Base-by-base conservation (phyloP, 257 asterid species). In the Solanum chaucha region DNA sequence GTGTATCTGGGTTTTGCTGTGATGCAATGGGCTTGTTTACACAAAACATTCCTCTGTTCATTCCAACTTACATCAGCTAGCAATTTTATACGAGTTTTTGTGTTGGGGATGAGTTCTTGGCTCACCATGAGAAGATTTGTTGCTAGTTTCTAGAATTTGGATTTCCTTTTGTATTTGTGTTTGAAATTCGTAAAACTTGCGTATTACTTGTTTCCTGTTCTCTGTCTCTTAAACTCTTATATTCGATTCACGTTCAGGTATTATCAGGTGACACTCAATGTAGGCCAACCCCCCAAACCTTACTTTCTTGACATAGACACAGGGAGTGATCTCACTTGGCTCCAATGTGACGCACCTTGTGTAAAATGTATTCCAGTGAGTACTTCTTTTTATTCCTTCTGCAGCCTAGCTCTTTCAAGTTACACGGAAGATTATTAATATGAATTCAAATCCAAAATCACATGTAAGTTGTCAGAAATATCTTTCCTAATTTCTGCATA, bases 311-410 rank as follows among this genome's bases (percentile, higher is more conserved):
- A 97, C 90, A 92, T 96, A 2, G 98, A 97, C 82, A 95, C 98
- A 8, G 99, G 99, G 65, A 97, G 99, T 88, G 99, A 95, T 78
- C 97, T 97, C 58, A 94, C 99, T 15, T 97, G 99, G 99, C 95
- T 95, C 70, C 98, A 94, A 64, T 97, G 99, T 88, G 98, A 97
- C 83, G 98, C 96, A 61, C 99, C 99, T 83, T 97, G 98, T 87
- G 58, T 86, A 19, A 93, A 94, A 90, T 96, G 99, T 92, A 87
- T 87, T 17, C 97, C 98, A 89, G 98, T 93, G 87, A 82, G 85
- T 64, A 61, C 83, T 22, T 55, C 83, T 22, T 55, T 74, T 67
- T 68, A 20, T 73, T 55, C 67, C 64, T 36, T 86, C 44, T 15
- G 26, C 30, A n/a, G 8, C 59, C 46, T 75, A 75, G 83, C 83